A percentile compares a stretch with the other conserved stretches of the same genome.
Conservation (phyloP, 2,329 filamentous ascomycete species). For the Neoascochyta sp. region DNA sequence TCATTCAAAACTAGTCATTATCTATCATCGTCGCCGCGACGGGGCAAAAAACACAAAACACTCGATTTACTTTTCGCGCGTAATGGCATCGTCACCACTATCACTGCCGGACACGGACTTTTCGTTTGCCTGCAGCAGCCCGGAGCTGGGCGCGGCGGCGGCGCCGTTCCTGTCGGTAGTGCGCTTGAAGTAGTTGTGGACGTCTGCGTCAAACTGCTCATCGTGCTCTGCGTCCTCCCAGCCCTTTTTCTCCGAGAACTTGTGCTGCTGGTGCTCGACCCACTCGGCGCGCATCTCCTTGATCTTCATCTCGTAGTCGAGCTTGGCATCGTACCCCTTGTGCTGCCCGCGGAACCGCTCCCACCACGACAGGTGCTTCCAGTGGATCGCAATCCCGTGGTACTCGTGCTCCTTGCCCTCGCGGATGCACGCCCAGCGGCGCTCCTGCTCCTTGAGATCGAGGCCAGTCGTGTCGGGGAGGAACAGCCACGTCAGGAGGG, state of each 20-base stretch:
- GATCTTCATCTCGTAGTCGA: constrained; percentile 81
- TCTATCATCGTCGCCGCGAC: too few relatives aligned
- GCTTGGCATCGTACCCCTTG: constrained; percentile 74
- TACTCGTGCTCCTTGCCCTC: constrained; percentile 75
- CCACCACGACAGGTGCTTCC: constrained; percentile 82
- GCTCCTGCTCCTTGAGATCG: constrained; percentile 95
- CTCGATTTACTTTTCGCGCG: constrained; percentile 5
- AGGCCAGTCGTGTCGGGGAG: constrained; percentile 96
- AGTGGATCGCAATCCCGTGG: constrained; percentile 89
- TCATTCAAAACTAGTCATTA: too few relatives aligned
- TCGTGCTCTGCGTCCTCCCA: constrained; percentile 26
- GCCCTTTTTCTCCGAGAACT: constrained; percentile 35
- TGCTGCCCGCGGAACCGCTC: constrained; percentile 74
- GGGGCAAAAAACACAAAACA: too few relatives aligned
- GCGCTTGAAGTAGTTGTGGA: constrained; percentile 36
- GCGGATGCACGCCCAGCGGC: constrained; percentile 84
- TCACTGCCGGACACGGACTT: constrained; percentile 14
- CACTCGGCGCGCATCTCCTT: constrained; percentile 67
- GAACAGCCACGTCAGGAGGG: constrained; percentile 78
- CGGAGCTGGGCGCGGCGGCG: constrained; percentile 8
- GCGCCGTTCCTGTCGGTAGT: constrained; percentile 19
- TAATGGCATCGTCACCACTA: constrained; percentile 7
- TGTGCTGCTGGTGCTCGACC: constrained; percentile 54
- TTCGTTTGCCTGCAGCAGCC: constrained; percentile 13
- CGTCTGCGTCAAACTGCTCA: constrained; percentile 28